Percentiles rank a stretch among this genome's conserved stretches.
These are phyloP conservation scores for Trichoderma koningii DNA, from an alignment of 2,329 filamentous ascomycete genomes.

Conservation along the genomic window DNA sequence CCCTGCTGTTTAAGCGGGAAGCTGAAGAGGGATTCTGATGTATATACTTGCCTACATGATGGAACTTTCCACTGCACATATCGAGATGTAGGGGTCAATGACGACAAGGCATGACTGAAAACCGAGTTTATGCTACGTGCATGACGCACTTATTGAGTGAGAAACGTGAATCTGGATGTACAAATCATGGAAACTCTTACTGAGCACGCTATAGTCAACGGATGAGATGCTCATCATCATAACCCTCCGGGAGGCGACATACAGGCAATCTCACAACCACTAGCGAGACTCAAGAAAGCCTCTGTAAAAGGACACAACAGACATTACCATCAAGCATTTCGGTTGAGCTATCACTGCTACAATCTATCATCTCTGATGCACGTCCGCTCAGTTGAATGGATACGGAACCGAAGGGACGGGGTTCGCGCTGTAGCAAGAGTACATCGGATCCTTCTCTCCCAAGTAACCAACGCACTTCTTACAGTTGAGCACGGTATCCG, in stretches of 20 bases:
- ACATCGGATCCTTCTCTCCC: conserved; percentile 5
- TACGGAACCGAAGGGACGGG: background rate
- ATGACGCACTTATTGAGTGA: too few relatives aligned
- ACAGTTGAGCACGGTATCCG: conserved; percentile 31
- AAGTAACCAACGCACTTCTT: conserved; percentile 15
- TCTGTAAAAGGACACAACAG: too few relatives aligned
- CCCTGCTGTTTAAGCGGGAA: conserved; percentile 14
- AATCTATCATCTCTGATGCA: too few relatives aligned
- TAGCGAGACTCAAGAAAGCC: too few relatives aligned
- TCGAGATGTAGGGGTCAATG: background rate
- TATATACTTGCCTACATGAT: conserved; percentile 13
- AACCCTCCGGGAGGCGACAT: too few relatives aligned
- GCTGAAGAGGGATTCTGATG: background rate
- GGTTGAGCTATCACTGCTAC: too few relatives aligned
- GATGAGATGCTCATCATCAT: too few relatives aligned
- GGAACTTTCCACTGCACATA: background rate
- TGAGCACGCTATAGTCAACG: too few relatives aligned
- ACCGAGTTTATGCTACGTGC: background rate
- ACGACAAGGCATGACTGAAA: background rate
- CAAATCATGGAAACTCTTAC: too few relatives aligned
- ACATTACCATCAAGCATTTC: too few relatives aligned
- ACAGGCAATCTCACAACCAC: too few relatives aligned
- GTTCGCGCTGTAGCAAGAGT: background rate
- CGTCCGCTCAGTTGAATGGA: background rate
- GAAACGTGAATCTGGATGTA: too few relatives aligned